Base-by-base conservation (phyloP, 805 yeast species). In the Jamesozyma piceae region DNA sequence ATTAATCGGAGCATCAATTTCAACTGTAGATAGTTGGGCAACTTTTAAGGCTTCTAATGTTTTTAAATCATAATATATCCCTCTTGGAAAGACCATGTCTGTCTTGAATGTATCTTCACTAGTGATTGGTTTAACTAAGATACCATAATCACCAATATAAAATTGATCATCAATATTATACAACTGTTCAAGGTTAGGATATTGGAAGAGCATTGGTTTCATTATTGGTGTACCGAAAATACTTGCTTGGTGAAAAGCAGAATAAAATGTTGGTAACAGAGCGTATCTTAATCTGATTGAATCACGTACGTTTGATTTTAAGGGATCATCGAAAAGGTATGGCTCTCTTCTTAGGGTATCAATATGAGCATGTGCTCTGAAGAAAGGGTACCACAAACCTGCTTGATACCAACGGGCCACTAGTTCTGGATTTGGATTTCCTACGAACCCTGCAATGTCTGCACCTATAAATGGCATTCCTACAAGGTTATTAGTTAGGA, bases 401-500 rank as follows among this genome's bases (percentile, higher is more conserved):
- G 95, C 73, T 62, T 92, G 98, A 59, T 89, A 90, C 98, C 98
- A 92, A 55, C 99, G 73, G 0, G 84, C 74, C 44, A 86, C 68
- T 46, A 92, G 65, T 55, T 92, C 97, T 29, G 75, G 71, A 0
- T 78, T 67, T 0, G 98, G 97, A 58, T 92, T 74, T 3, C 95
- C 95, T 57, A 88, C 89, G 58, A 92, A 92, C 0, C 99, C 98
- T 28, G 96, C 97, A 37, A 92, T 90, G 66, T 92, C 99, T 8
- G 96, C 90, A 8, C 99, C 99, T 5, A 83, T 74, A 65, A 89
- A 90, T 26, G 96, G 95, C 78, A 78, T 80, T 8, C 95, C 95
- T 1, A 77, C 85, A 24, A 85, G 67, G 37, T 88, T 87, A 49
- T 80, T 73, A 3, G 94, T 84, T 45, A 92, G 68, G 14, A 86